Conservation (phyloP, 495 filamentous ascomycete genomes). For the Bombardia bombarda region DNA sequence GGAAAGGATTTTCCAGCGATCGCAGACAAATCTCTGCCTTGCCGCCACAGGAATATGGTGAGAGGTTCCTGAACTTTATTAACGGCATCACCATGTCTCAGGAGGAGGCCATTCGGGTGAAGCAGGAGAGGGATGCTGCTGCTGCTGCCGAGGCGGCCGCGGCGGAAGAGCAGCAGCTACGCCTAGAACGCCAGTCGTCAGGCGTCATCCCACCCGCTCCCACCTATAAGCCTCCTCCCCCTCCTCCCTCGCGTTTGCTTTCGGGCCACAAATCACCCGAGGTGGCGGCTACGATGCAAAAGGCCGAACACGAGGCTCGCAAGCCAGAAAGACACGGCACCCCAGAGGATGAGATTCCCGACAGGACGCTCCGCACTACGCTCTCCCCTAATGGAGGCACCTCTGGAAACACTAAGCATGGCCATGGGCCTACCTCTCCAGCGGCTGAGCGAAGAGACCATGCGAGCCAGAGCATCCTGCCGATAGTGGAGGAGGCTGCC, state of each 20-base stretch:
- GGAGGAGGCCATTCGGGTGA: constrained; percentile 67
- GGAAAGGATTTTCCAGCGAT: constrained; percentile 80
- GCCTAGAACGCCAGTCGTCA: constrained; percentile 15
- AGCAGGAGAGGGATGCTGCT: constrained; percentile 39
- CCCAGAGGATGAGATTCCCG: constrained; percentile 41
- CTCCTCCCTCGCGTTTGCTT: constrained; percentile 35
- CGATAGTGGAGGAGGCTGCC: constrained; percentile 84
- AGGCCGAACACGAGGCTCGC: constrained; percentile 25
- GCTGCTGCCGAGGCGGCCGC: constrained; percentile 31
- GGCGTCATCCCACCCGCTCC: constrained; percentile 29
- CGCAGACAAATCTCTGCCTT: constrained; percentile 85
- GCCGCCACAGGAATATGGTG: constrained; percentile 85
- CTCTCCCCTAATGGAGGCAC: constrained; percentile 34
- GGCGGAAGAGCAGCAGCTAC: constrained; percentile 28
- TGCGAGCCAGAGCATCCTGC: constrained; percentile 57
- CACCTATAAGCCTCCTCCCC: constrained; percentile 35
- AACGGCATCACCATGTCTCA: constrained; percentile 78
- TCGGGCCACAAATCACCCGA: constrained; percentile 38
- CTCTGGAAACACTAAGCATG: constrained; percentile 41
- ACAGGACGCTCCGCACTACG: constrained; percentile 40
- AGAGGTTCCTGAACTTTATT: constrained; percentile 92
- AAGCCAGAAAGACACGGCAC: constrained; percentile 27
- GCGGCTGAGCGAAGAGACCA: constrained; percentile 38
- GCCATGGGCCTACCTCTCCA: constrained; percentile 42
- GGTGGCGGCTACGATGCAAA: constrained; percentile 24